Base-by-base conservation (phyloP, 306 rosid genomes). In the Cucumis melo region DNA sequence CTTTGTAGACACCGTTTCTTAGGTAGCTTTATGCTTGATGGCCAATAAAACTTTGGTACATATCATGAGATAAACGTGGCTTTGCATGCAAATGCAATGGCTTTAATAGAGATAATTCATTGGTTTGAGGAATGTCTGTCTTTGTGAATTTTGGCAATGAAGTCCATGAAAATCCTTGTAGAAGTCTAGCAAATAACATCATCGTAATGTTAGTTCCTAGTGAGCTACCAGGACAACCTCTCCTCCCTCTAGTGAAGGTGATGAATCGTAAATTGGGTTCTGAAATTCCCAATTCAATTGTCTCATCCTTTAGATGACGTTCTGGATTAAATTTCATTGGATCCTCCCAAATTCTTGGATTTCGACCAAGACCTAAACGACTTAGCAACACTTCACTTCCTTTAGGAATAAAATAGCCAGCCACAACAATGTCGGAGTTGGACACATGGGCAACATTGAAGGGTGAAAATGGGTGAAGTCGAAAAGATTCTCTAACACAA, bases 11-110 rank as follows among this genome's bases (percentile, higher is more conserved):
- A 27, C 29, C 2, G 15, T 11, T 10, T 44, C 9, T 44, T 10
- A 44, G 14, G 51, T 2, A 44, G 51, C 2, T 46, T 2, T 1
- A 32, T 48, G 54, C 1, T 48, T 48, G 6, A 12, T 48, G 21
- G 1, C 17, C 10, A 6, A 53, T 17, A 54, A 7, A 2, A 0
- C 5, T 36, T 23, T 3, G 34, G 46, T 83, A 83, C 4, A 83
- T 7, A 62, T n/a, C 0, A 12, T 29, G 39, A 58, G 80, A 51
- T 34, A 83, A 46, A 48, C 77, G 77, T 16, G 73, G 73, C 9
- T 80, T 14, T 73, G 84, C 77, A 5, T 15, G 64, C 1, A 63
- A 23, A 44, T 1, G 48, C 10, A 80, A 36, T 34, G 83, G 86
- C 0, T 21, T 55, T 7, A 73, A 41, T 4, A 66, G 74, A 5